Base-by-base conservation (phyloP, 2,329 filamentous ascomycete genomes). In the Stylonectria norvegica region DNA sequence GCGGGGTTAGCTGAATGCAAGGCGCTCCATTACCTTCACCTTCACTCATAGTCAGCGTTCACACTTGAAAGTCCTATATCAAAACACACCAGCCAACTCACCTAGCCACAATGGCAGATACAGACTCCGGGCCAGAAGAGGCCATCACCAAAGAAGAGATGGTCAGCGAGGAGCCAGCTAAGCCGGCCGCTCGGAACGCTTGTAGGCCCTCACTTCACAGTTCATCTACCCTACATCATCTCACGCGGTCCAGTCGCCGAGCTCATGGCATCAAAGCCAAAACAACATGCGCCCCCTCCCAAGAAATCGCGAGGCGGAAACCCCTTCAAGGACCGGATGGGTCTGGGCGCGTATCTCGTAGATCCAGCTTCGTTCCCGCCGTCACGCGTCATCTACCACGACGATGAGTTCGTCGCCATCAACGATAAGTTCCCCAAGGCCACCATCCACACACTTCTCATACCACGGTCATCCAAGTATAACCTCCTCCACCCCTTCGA, bases 341-440 rank as follows among this genome's bases (percentile, higher is more conserved):
- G 74, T 0, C 72, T 93, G 0, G 81, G 79, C 23, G 68, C 71
- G 18, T 93, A 93, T 61, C 80, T 87, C 34, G 59, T 67, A 12
- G 63, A 76, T 27, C 87, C 88, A 0, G 69, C 76, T 33, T 72
- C 74, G 3, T 84, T 80, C 48, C 75, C 81, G 1, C 57, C 77
- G 2, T 75, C 72, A 5, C 68, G 75, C 7, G 76, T 90, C 15
- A 73, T 91, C 50, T 81, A 81, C 54, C 71, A 84, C 65, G 80
- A 79, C 53, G 71, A 79, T 9, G 70, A 80, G 45, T 89, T 86
- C 51, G 85, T 90, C 40, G 76, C 81, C 15, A 86, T 97, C 61
- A 76, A 83, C 53, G 93, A 98, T 67, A 71, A 81, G 46, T 98
- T 81, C 60, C 90, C 93, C 7, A 98, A 97, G 65, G 79, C 86